These are phyloP conservation scores for Coniosporium tulheliwenetii DNA, from an alignment of 2,329 filamentous ascomycete species.

Conservation along the genomic window DNA sequence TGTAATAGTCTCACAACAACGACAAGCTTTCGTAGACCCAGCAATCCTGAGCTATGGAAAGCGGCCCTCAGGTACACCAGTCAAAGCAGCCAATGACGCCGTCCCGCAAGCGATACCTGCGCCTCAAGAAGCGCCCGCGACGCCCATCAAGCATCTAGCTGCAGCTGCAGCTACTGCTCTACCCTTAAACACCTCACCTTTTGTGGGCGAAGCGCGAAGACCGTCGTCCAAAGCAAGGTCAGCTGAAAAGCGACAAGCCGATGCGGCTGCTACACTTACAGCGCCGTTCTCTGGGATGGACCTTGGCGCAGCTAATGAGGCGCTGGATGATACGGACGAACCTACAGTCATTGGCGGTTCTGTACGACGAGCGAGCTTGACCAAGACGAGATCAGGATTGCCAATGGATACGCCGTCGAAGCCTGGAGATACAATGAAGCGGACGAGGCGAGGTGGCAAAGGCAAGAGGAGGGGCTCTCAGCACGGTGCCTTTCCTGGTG, in stretches of 20 bases:
- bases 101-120: constrained; percentile 1
- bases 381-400: not conserved
- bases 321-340: constrained; percentile 16
- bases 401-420: not conserved
- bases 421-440: not conserved
- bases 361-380: constrained; percentile 17
- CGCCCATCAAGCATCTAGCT: constrained; percentile 24
- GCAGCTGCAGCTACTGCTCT: constrained; percentile 17
- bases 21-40: constrained; percentile 54
- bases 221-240: constrained; percentile 9
- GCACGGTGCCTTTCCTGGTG: constrained; percentile 17
- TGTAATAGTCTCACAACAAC: constrained; percentile 11
- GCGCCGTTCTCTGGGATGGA: constrained; percentile 23
- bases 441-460: not conserved
- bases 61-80: constrained; percentile 11
- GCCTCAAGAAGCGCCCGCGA: constrained; percentile 22
- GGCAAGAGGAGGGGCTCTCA: constrained; percentile 1
- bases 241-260: constrained; percentile 11
- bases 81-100: constrained; percentile 7
- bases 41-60: constrained; percentile 58
- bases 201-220: constrained; percentile 16
- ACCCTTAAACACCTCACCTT: constrained; percentile 21
- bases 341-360: constrained; percentile 11
- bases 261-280: constrained; percentile 20
- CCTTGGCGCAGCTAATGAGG: constrained; percentile 21